Evolutionary conservation across 306 rosid genomes (phyloP), one percentile per base, ranked within the genome.

Genomic region (Spatholobus suberectus): DNA sequence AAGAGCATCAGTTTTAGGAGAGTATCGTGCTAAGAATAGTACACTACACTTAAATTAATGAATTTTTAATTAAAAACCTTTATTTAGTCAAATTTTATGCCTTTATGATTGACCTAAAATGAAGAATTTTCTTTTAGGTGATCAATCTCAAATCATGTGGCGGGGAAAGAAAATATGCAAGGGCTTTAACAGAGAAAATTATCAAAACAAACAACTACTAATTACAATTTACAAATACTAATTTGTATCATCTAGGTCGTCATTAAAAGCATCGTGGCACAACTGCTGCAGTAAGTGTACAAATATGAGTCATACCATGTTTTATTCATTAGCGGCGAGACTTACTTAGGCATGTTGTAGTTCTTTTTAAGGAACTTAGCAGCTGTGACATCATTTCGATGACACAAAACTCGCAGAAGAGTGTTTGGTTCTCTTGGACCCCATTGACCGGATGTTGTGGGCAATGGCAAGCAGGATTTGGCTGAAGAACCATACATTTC

Each of bases 301-400:
- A n/a, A n/a, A n/a, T n/a, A n/a, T n/a, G n/a, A n/a, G n/a, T n/a
- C n/a, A n/a, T n/a, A n/a, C n/a, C n/a, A n/a, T n/a, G n/a, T n/a
- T n/a, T 66, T 10, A 35, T 4, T 23, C 14, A 21, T 63, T 38
- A n/a, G 14, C 8, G 23, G 83, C 81, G 75, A 90, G 67, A 89
- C 83, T 90, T 94, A n/a, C 66, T 78, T 92, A 23, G 98, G 98
- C 84, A 92, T 85, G 83, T 90, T 88, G 76, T 86, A 92, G 59
- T 88, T 87, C 90, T 89, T 94, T 87, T 88, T 94, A 59, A 94
- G 94, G 80, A 92, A 92, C 91, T 92, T 94, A 20, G 95, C 88
- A 20, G 97, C 97, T 5, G 77, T 67, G 70, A 90, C 94, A 46
- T 92, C 95, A 20, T 87, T 88, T 65, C 97, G 86, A 52, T 87